These are phyloP conservation scores for Alternaria angustiovoidea DNA, from an alignment of 2,329 filamentous ascomycete species.

Conservation along the genomic window DNA sequence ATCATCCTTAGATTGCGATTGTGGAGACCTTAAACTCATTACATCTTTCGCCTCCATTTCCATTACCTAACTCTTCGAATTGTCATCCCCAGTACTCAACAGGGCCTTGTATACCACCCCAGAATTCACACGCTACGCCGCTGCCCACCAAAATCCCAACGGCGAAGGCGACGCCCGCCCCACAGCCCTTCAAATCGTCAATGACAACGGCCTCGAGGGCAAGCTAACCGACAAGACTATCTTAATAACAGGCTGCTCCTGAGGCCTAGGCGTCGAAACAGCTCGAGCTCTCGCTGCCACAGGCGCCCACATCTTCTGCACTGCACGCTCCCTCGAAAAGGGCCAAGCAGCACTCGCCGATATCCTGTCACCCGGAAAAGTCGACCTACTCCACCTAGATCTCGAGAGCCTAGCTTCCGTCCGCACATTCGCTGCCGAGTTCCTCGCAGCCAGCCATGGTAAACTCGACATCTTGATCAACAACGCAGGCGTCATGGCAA, in stretches of 20 bases:
- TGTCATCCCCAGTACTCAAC: not conserved
- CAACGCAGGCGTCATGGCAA: not conserved
- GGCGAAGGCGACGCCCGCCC: not conserved
- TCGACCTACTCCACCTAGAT: not conserved
- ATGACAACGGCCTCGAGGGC: not conserved
- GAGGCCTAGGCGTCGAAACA: constrained; percentile 39
- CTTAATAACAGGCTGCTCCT: constrained; percentile 37
- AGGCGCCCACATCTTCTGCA: constrained; percentile 57
- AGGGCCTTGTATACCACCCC: not conserved
- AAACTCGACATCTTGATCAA: not conserved
- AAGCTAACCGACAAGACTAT: constrained; percentile 35
- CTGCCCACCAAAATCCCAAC: not conserved
- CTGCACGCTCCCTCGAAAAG: constrained; percentile 48
- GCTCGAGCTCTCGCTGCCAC: constrained; percentile 54
- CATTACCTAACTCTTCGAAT: rapidly evolving
- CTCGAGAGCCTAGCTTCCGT: not conserved
- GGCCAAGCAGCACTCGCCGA: constrained; percentile 19
- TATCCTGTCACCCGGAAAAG: not conserved
- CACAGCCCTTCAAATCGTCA: not conserved
- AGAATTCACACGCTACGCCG: not conserved
- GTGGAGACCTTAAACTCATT: no score
- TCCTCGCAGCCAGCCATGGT: not conserved
- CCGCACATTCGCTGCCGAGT: not conserved
- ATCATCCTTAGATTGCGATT: no score
- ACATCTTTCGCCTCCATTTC: no score